phyloP scores from a whole-genome alignment of 352 stramenopile species.

The Achlya hypogyna region DNA sequence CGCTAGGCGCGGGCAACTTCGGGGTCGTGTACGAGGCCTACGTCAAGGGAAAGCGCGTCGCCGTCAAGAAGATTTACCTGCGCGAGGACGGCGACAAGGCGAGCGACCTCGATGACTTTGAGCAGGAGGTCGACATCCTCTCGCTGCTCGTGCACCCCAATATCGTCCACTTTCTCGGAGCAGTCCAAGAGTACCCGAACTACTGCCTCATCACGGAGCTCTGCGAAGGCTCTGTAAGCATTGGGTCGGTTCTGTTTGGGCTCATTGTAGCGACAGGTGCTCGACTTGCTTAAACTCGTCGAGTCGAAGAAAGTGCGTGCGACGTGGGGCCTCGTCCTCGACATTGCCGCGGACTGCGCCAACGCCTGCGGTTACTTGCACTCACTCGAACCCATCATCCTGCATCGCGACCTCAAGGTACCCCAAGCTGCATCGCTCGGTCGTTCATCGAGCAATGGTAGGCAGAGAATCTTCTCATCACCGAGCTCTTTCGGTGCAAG shows the following conservation, averaged over 20 bases:
- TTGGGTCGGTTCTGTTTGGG: background rate
- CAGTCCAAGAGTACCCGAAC: conserved; percentile 53
- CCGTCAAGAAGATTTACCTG: conserved; percentile 53
- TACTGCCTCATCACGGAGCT: conserved; percentile 69
- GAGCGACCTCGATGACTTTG: conserved; percentile 45
- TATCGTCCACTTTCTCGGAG: conserved; percentile 75
- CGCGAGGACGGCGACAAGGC: conserved; percentile 48
- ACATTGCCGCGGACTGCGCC: conserved; percentile 58
- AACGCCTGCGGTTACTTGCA: conserved; percentile 59
- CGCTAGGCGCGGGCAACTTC: conserved; percentile 66
- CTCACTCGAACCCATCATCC: conserved; percentile 42
- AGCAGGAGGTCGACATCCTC: conserved; percentile 77
- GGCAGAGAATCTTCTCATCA: conserved; percentile 66
- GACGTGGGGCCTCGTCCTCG: conserved; percentile 61
- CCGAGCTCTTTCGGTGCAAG: conserved; percentile 60
- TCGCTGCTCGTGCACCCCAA: conserved; percentile 65
- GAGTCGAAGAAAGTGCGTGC: conserved; percentile 56
- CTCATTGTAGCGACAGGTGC: conserved; percentile 28
- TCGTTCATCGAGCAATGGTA: conserved; percentile 10
- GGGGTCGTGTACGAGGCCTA: conserved; percentile 71
- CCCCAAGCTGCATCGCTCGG: background rate
- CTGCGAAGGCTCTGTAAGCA: conserved; percentile 39
- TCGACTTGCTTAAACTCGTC: conserved; percentile 57
- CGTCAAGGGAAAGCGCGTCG: conserved; percentile 64
- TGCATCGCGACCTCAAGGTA: conserved; percentile 70